Evolutionary conservation across 768 basidiomycete species (phyloP), one percentile per base, ranked within the genome.

Genomic region (Vararia minispora): DNA sequence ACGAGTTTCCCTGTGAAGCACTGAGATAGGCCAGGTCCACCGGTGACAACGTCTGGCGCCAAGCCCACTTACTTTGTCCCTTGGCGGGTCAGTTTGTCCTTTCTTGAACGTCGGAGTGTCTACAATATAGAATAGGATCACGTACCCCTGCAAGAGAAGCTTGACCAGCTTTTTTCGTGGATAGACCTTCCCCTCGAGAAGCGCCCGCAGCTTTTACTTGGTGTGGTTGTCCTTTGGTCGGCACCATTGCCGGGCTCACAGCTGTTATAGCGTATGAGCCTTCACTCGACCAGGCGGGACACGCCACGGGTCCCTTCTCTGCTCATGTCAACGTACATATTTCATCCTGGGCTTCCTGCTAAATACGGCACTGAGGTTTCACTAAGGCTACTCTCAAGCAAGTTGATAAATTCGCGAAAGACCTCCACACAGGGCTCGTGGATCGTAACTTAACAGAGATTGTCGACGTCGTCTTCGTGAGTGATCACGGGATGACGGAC

Each of bases 401-500:
- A 33, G 74, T 91, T 4, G 91, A 95, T 50, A 50, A 52, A 13
- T 91, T 94, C 48, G 80, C 86, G 3, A 72, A 68, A 40, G 64
- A 79, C 39, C 60, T 95, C 8, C 77, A 83, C 37, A 58, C 62
- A 11, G 68, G 71, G 1, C 61, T 95, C 25, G 64, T 65, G 33
- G 64, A 65, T 4, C 75, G 91, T 5, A 88, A 91, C 51, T 67
- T 94, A 18, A 77, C 74, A 2, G 72, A 82, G 32, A 83, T 92
- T 14, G 79, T 90, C 10, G 87, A 95, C 54, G 67, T 94, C 23
- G 70, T 94, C 17, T 90, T 92, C 49, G 89, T 95, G 46, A 83
- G 80, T 44, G 86, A 88, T 53, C 83, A 89, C 49, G 88, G 87
- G n/a, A 91, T 89, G 85, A 80, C 76, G 1, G 84, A 87, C 54